Evolutionary conservation across 192 early-diverging fungal species (phyloP).

Genomic region (Umbelopsis sp.): DNA sequence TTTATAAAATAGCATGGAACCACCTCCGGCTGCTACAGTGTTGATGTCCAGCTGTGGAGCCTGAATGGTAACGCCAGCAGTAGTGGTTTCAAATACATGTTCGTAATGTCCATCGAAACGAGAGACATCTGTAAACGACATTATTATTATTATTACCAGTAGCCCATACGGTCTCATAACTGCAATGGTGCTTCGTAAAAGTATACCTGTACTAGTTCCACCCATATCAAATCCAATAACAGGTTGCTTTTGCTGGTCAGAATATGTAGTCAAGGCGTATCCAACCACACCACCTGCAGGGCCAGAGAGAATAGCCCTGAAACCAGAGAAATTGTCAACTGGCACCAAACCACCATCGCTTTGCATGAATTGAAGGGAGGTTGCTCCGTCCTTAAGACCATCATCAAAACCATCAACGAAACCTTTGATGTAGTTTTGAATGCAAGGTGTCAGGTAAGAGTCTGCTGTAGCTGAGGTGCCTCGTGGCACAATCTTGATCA

Average conservation of each 20-base stretch:
- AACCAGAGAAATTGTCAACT: conserved; percentile 82
- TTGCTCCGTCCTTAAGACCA: conserved; percentile 28
- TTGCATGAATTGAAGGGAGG: conserved; percentile 92
- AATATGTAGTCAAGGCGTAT: conserved; percentile 55
- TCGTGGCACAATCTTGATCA: conserved; percentile 94
- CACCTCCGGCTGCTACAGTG: conserved; percentile 97
- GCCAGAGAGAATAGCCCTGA: conserved; percentile 89
- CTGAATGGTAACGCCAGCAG: conserved; percentile 88
- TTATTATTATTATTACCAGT: conserved; percentile 22
- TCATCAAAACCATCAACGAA: conserved; percentile 89
- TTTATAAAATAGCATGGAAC: conserved; percentile 87
- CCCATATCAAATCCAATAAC: conserved; percentile 99
- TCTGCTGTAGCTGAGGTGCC: conserved; percentile 89
- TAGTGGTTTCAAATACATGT: conserved; percentile 94
- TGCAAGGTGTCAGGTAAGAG: conserved; percentile 93
- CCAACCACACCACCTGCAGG: conserved; percentile 96
- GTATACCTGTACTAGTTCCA: conserved; percentile 68
- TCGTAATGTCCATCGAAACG: conserved; percentile 87
- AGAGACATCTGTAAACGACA: conserved; percentile 76
- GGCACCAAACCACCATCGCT: conserved; percentile 93
- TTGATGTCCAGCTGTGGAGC: conserved; percentile 96
- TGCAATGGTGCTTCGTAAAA: background rate
- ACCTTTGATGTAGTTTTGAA: conserved; percentile 81
- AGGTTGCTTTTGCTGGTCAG: conserved; percentile 48
- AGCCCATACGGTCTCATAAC: background rate